A percentile compares a stretch with the other conserved stretches of the same genome.
Evolutionary conservation across 345 rosid species (phyloP).

Genomic region (Cardamine resedifolia): DNA sequence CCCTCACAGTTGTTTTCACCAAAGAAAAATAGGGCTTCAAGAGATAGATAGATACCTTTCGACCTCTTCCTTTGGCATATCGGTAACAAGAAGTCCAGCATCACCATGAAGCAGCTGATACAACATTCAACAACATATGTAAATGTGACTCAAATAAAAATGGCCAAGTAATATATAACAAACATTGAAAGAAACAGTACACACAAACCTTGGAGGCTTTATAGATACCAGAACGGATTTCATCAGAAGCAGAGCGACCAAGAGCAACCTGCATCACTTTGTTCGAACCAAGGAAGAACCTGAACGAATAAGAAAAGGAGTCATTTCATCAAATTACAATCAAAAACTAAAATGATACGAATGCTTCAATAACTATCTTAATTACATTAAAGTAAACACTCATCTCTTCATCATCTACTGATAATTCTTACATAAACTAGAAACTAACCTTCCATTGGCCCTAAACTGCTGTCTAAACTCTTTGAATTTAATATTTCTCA

Average conservation of each 20-base stretch:
- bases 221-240: constrained; percentile 64
- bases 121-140: constrained; percentile 8
- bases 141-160: not conserved
- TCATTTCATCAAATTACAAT: not conserved
- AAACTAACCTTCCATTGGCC: constrained; percentile 61
- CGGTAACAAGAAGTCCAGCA: constrained; percentile 78
- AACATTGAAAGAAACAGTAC: not conserved
- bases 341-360: not conserved
- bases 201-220: constrained; percentile 75
- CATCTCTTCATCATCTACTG: not conserved
- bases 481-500: constrained; percentile 93
- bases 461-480: constrained; percentile 90
- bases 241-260: constrained; percentile 91
- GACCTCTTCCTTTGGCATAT: constrained; percentile 78
- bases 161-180: not conserved
- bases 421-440: not conserved
- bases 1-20: not conserved
- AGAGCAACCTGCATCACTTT: constrained; percentile 97
- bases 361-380: not conserved
- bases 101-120: constrained; percentile 71
- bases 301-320: constrained; percentile 25
- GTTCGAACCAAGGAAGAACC: constrained; percentile 95
- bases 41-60: constrained; percentile 53
- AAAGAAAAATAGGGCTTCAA: not conserved
- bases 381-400: not conserved